Conservation (phyloP, 345 rosid genomes). For the Pseudoturritis turrita region DNA sequence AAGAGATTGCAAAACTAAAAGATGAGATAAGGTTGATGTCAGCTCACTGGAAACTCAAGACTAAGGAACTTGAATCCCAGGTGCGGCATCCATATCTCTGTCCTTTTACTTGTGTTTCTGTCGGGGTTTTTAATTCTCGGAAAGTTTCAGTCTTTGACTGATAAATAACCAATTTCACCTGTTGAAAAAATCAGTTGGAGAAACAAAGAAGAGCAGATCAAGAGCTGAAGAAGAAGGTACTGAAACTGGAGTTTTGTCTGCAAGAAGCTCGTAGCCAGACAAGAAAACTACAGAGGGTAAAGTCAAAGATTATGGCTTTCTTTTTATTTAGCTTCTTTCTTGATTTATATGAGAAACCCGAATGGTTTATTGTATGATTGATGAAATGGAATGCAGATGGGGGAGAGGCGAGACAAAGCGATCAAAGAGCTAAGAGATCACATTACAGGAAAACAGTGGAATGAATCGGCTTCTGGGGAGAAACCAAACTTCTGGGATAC, state of each 20-base stretch:
- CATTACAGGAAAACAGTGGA: conserved; percentile 46
- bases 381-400: conserved; percentile 48
- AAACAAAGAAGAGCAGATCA: conserved; percentile 71
- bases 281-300: conserved; percentile 71
- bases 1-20: conserved; percentile 58
- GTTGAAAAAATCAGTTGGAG: conserved; percentile 51
- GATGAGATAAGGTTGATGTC: conserved; percentile 67
- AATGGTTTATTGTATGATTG: not conserved
- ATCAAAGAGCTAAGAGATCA: conserved; percentile 67
- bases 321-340: not conserved
- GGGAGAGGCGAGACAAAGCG: conserved; percentile 74
- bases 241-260: conserved; percentile 78
- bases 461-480: conserved; percentile 21
- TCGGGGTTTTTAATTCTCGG: not conserved
- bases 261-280: conserved; percentile 75
- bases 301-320: not conserved
- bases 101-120: not conserved
- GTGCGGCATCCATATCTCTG: conserved; percentile 29
- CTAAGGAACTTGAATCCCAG: conserved; percentile 68
- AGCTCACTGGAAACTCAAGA: conserved; percentile 70
- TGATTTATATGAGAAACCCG: not conserved
- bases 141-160: not conserved
- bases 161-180: not conserved
- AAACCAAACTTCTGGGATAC: conserved; percentile 80
- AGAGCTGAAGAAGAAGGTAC: conserved; percentile 69